phyloP scores from a whole-genome alignment of 768 basidiomycete species.

The Boletus huronensis region DNA sequence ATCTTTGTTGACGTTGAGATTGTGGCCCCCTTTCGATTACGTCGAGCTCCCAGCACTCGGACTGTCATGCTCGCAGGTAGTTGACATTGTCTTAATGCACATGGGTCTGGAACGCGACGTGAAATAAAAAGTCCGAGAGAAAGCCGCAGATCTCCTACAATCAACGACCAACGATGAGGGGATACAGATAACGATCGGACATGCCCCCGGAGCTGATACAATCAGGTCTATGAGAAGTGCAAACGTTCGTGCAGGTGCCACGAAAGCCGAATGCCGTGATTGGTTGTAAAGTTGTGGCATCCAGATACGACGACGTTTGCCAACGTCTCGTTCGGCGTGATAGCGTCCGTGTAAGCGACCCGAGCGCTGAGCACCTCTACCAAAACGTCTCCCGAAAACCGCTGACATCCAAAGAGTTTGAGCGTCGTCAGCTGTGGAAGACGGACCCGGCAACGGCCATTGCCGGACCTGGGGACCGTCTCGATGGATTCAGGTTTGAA shows the following conservation, averaged over 20 bases:
- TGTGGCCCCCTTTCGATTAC: neutral
- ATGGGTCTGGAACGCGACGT: neutral
- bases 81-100: neutral
- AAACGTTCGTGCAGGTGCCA: conserved; percentile 26
- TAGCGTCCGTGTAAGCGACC: conserved; percentile 36
- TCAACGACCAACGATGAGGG: neutral
- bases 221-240: conserved; percentile 21
- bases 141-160: neutral
- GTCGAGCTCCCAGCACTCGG: neutral
- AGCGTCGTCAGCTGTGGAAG: conserved; percentile 54
- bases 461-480: conserved; percentile 3
- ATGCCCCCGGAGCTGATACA: neutral
- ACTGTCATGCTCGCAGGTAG: neutral
- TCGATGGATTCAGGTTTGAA: conserved; percentile 41
- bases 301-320: conserved; percentile 23
- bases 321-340: conserved; percentile 29
- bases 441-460: conserved; percentile 37
- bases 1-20: neutral
- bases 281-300: conserved; percentile 20
- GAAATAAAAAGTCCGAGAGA: neutral
- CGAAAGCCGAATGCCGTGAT: conserved; percentile 23
- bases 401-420: conserved; percentile 59
- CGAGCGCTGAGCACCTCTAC: conserved; percentile 51
- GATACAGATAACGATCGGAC: conserved; percentile 9
- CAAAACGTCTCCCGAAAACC: conserved; percentile 56